A percentile compares a stretch with the other conserved stretches of the same genome.
phyloP scores from a whole-genome alignment of 257 asterid genomes.

The Ajuga chamaepitys region DNA sequence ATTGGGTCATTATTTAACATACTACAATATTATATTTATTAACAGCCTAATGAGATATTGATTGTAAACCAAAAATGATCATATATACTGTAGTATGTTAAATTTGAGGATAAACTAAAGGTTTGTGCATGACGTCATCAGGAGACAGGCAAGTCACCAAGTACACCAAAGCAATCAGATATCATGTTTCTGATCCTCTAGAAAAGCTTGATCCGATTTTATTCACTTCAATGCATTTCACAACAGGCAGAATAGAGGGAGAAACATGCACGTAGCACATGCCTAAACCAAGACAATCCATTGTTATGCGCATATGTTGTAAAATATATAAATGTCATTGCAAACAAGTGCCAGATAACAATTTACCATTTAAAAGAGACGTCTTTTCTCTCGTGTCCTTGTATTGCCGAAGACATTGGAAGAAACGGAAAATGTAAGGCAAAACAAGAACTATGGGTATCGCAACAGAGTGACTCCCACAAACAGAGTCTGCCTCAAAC shows the following conservation, averaged over 20 bases:
- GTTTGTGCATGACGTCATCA: too few species aligned
- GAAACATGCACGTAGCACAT: background rate
- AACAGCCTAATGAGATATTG: too few species aligned
- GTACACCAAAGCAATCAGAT: too few species aligned
- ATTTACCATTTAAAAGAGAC: constrained; percentile 73
- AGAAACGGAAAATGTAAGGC: constrained; percentile 88
- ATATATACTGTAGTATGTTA: too few species aligned
- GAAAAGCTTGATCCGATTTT: background rate
- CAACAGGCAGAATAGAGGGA: background rate
- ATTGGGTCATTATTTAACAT: background rate
- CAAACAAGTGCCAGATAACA: constrained; percentile 10
- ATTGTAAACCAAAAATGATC: too few species aligned
- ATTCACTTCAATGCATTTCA: background rate
- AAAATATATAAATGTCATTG: background rate
- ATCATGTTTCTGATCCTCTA: background rate
- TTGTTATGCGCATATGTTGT: background rate
- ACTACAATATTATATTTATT: background rate
- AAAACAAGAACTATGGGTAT: constrained; percentile 85
- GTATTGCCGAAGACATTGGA: constrained; percentile 96
- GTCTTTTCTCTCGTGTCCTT: constrained; percentile 86
- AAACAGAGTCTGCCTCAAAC: constrained; percentile 98
- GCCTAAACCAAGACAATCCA: background rate
- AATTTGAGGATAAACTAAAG: too few species aligned
- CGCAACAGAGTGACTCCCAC: constrained; percentile 97
- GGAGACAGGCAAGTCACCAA: too few species aligned